Percentiles rank a stretch among this genome's conserved stretches.
phyloP scores from a whole-genome alignment of 495 filamentous ascomycete genomes.

The Mytilinidion resinicola region DNA sequence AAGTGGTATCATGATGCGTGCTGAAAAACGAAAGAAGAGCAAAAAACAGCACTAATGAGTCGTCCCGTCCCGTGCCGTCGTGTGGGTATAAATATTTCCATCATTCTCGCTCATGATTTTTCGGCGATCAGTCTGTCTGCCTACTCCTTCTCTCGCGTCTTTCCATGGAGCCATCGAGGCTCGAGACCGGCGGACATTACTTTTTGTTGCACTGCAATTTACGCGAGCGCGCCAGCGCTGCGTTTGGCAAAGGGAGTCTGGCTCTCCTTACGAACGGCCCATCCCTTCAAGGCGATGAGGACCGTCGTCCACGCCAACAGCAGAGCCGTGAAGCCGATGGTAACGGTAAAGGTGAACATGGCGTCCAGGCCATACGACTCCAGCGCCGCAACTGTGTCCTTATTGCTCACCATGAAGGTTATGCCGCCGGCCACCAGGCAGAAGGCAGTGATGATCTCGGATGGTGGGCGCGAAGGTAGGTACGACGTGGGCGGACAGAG shows the following conservation, averaged over 20 bases:
- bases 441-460: constrained; percentile 78
- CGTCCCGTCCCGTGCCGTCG: neutral
- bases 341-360: constrained; percentile 92
- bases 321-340: constrained; percentile 74
- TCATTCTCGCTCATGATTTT: too few relatives aligned
- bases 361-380: constrained; percentile 66
- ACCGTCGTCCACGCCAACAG: constrained; percentile 80
- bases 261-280: constrained; percentile 62
- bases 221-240: constrained; percentile 21
- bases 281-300: constrained; percentile 81
- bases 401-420: constrained; percentile 86
- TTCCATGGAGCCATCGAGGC: neutral
- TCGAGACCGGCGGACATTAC: neutral
- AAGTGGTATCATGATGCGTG: constrained; percentile 4
- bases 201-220: neutral
- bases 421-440: constrained; percentile 81
- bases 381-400: constrained; percentile 69
- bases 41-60: neutral
- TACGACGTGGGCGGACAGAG: constrained; percentile 76
- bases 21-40: neutral
- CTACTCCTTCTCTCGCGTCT: neutral
- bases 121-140: neutral
- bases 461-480: constrained; percentile 83
- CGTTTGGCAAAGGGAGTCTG: constrained; percentile 8
- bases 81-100: too few relatives aligned